These are phyloP conservation scores for Magnolia kwangsiensis DNA, from an alignment of 164 flowering plant genomes.

Conservation along the genomic window DNA sequence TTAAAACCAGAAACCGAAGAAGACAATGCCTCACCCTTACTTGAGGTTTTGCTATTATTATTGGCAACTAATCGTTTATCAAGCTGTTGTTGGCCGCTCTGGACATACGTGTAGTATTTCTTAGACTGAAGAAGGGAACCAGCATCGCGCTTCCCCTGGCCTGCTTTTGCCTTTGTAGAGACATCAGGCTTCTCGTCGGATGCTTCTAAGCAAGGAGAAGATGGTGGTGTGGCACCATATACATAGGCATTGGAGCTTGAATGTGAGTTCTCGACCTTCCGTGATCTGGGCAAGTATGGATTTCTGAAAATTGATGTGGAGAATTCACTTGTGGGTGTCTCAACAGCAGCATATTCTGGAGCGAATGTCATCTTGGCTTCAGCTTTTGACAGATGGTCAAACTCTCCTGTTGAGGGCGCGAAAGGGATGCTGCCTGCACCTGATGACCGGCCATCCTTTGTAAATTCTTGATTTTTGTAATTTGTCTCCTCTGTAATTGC, in stretches of 20 bases:
- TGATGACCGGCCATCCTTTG: constrained; percentile 34
- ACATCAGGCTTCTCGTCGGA: constrained; percentile 47
- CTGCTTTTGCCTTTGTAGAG: constrained; percentile 30
- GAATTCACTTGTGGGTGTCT: constrained; percentile 55
- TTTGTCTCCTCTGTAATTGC: constrained; percentile 46
- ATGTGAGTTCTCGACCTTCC: constrained; percentile 54
- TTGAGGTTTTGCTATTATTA: constrained; percentile 26
- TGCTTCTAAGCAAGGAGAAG: constrained; percentile 48
- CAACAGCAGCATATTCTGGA: constrained; percentile 90
- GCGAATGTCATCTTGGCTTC: constrained; percentile 95
- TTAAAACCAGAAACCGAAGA: constrained; percentile 42
- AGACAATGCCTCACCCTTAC: constrained; percentile 36
- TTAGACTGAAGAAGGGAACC: constrained; percentile 28
- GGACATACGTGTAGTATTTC: constrained; percentile 62
- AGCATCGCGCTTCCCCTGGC: constrained; percentile 31
- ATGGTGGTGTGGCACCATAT: constrained; percentile 82
- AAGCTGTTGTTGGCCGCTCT: constrained; percentile 34
- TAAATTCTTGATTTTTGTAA: constrained; percentile 48
- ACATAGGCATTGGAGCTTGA: constrained; percentile 55
- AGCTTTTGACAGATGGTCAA: constrained; percentile 73
- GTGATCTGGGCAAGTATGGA: constrained; percentile 72
- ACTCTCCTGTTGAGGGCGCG: constrained; percentile 49
- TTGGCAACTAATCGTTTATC: constrained; percentile 19
- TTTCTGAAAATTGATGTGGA: constrained; percentile 59
- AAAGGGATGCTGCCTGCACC: constrained; percentile 35